phyloP scores from a whole-genome alignment of 371 early-diverging fungal genomes.

The Mortierella sp. region DNA sequence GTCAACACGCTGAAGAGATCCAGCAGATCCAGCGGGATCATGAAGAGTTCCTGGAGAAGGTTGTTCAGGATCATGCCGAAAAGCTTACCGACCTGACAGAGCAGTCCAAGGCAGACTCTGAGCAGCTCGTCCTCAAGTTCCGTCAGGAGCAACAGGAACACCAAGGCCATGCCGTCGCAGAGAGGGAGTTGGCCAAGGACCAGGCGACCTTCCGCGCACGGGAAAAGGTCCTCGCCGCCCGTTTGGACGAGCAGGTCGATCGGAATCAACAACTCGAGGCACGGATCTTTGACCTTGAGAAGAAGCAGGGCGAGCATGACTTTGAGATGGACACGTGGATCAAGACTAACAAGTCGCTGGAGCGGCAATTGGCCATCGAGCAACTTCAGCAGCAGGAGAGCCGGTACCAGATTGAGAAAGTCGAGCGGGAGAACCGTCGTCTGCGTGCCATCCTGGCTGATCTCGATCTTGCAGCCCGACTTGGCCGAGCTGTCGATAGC shows the following conservation, averaged over 20 bases:
- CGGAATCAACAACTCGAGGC: slow-evolving; percentile 27
- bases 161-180: background rate
- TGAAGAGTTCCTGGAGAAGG: slow-evolving; percentile 41
- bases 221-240: slow-evolving; percentile 18
- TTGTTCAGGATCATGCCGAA: slow-evolving; percentile 41
- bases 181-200: slow-evolving; percentile 12
- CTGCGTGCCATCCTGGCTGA: slow-evolving; percentile 31
- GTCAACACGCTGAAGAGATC: slow-evolving; percentile 28
- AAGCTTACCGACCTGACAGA: slow-evolving; percentile 30
- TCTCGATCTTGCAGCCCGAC: slow-evolving; percentile 26
- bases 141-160: slow-evolving; percentile 10
- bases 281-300: slow-evolving; percentile 18
- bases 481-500: background rate
- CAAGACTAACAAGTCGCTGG: slow-evolving; percentile 27
- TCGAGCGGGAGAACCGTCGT: slow-evolving; percentile 30
- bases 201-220: slow-evolving; percentile 12
- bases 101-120: slow-evolving; percentile 22
- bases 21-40: slow-evolving; percentile 33
- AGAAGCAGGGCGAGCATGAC: slow-evolving; percentile 4
- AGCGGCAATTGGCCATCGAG: slow-evolving; percentile 46
- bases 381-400: slow-evolving; percentile 39
- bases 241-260: slow-evolving; percentile 19
- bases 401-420: slow-evolving; percentile 18
- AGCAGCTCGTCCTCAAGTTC: background rate
- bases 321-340: slow-evolving; percentile 31